Conservation (phyloP, 2,329 filamentous ascomycete species). For the Colletotrichum cereale region DNA sequence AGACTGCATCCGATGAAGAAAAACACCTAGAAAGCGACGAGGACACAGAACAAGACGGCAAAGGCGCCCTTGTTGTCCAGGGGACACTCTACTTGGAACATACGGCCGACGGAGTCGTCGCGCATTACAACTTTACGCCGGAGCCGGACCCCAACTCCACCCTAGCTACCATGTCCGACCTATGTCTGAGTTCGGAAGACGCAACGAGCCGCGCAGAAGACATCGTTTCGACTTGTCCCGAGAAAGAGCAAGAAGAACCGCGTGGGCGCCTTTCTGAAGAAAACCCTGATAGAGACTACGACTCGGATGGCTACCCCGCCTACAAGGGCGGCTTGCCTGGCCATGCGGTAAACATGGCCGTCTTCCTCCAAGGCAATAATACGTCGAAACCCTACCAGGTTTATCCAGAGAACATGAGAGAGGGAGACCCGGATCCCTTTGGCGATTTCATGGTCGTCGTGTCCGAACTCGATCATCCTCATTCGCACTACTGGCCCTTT, state of each 20-base stretch:
- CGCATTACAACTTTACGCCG: background rate
- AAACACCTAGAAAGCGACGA: background rate
- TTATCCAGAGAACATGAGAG: background rate
- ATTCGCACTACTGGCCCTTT: background rate
- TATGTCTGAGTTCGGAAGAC: background rate
- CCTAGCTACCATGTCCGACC: background rate
- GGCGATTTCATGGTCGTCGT: background rate
- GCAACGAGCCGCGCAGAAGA: background rate
- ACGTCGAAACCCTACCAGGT: background rate
- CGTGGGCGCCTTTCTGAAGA: background rate
- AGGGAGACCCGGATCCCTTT: background rate
- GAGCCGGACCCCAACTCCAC: background rate
- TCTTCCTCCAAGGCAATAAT: background rate
- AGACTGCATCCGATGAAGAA: background rate
- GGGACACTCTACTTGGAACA: background rate
- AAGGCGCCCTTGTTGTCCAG: fast-evolving
- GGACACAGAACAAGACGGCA: background rate
- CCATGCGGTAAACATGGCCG: background rate
- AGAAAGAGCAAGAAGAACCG: background rate
- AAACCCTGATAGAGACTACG: background rate
- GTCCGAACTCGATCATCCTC: background rate
- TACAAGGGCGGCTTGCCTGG: background rate
- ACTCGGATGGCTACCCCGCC: background rate
- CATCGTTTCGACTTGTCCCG: background rate
- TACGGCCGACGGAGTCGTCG: background rate